Evolutionary conservation across 1,139 yeast species (phyloP).

Genomic region (Geotrichum restrictum): DNA sequence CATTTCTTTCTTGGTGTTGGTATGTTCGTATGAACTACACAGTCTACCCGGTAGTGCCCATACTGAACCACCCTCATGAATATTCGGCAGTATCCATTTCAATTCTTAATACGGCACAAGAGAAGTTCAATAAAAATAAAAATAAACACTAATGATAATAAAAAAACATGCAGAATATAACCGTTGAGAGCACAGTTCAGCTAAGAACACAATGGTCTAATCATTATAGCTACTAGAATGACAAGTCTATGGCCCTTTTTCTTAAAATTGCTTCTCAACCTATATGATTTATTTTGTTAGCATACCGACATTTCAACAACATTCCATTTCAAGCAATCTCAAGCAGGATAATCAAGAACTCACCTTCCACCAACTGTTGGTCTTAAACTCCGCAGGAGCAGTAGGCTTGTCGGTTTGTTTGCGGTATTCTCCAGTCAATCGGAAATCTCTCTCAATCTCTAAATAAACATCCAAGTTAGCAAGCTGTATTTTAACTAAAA

Average conservation of each 20-base stretch:
- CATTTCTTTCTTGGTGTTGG: no score
- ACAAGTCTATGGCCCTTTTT: not conserved
- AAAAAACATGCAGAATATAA: conserved; percentile 9
- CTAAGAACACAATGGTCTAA: not conserved
- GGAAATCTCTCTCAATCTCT: conserved; percentile 67
- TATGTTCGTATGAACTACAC: no score
- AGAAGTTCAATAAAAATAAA: not conserved
- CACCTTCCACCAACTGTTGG: conserved; percentile 48
- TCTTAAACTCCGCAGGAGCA: conserved; percentile 71
- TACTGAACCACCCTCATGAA: no score
- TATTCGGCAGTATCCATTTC: no score
- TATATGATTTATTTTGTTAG: conserved; percentile 11
- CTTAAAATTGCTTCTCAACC: conserved; percentile 19
- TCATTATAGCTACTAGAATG: not conserved
- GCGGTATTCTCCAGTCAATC: conserved; percentile 69
- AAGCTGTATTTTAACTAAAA: not conserved
- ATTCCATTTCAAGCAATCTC: not conserved
- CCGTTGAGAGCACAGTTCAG: not conserved
- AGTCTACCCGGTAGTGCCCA: no score
- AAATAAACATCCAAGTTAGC: conserved; percentile 22
- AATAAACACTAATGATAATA: not conserved
- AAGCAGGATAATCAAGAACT: not conserved
- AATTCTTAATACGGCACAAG: no score
- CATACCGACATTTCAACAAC: no score
- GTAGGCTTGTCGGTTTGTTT: conserved; percentile 64